These are phyloP conservation scores for Myriosclerotinia duriaeana DNA, from an alignment of 2,329 filamentous ascomycete species.

Conservation along the genomic window DNA sequence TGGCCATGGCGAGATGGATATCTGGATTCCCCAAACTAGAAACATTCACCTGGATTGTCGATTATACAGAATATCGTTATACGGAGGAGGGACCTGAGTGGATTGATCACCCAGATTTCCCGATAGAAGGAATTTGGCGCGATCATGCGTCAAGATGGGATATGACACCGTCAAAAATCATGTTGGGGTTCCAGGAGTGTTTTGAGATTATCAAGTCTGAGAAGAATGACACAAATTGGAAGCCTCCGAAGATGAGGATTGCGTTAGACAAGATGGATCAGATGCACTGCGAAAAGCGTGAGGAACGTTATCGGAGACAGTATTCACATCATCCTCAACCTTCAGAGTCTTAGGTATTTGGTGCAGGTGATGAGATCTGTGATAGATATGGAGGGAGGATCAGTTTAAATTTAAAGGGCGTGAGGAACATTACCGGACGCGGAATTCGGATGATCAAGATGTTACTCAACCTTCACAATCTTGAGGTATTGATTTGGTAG, in stretches of 20 bases:
- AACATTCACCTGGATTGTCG: background rate
- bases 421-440: too few relatives aligned
- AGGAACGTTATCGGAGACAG: background rate
- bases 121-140: conserved; percentile 1
- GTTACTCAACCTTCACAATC: too few relatives aligned
- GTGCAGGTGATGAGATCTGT: too few relatives aligned
- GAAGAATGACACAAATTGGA: background rate
- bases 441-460: too few relatives aligned
- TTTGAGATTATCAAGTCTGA: background rate
- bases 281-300: background rate
- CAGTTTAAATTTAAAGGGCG: too few relatives aligned
- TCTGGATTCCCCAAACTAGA: background rate
- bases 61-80: conserved; percentile 10
- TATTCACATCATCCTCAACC: background rate
- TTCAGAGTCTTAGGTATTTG: too few relatives aligned
- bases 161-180: background rate
- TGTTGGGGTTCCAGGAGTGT: background rate
- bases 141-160: background rate
- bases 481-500: too few relatives aligned
- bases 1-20: background rate
- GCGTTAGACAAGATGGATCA: background rate
- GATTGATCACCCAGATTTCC: conserved; percentile 6
- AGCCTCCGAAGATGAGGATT: background rate
- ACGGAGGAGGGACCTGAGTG: background rate
- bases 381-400: too few relatives aligned